These are phyloP conservation scores for Xylaria cubensis DNA, from an alignment of 495 filamentous ascomycete species.

Conservation along the genomic window DNA sequence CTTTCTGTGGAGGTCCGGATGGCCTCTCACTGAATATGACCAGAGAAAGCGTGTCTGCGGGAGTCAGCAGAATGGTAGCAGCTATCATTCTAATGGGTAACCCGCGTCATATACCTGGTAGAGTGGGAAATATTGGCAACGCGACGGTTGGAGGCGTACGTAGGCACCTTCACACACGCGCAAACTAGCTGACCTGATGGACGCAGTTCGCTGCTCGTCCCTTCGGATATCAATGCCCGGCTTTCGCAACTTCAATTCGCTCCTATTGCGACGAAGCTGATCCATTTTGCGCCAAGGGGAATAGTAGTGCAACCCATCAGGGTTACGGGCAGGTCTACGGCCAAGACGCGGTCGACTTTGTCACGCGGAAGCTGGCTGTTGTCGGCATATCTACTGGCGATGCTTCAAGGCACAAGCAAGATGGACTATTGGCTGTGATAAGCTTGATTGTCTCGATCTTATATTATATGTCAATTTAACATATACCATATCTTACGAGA, in stretches of 20 bases:
- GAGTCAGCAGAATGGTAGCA: slow-evolving; percentile 57
- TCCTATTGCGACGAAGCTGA: slow-evolving; percentile 66
- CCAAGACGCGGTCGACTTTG: slow-evolving; percentile 57
- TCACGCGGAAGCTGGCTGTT: slow-evolving; percentile 51
- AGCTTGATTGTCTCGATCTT: not conserved
- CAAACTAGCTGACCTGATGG: slow-evolving; percentile 4
- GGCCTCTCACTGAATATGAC: slow-evolving; percentile 56
- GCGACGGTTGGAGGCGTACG: slow-evolving; percentile 62
- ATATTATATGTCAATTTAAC: not conserved
- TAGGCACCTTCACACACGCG: slow-evolving; percentile 9
- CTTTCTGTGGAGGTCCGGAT: slow-evolving; percentile 65
- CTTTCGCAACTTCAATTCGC: slow-evolving; percentile 57
- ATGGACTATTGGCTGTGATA: not conserved
- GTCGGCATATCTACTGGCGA: not conserved
- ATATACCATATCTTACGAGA: not conserved
- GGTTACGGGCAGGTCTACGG: slow-evolving; percentile 65
- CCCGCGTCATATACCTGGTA: slow-evolving; percentile 57
- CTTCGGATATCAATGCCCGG: slow-evolving; percentile 57
- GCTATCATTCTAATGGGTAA: slow-evolving; percentile 67
- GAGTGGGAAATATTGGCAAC: slow-evolving; percentile 64
- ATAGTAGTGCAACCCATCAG: slow-evolving; percentile 58
- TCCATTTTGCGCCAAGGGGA: slow-evolving; percentile 68
- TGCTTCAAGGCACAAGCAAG: not conserved
- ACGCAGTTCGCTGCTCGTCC: slow-evolving; percentile 63
- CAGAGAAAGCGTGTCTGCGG: slow-evolving; percentile 51